Evolutionary conservation across 176 grass and related monocot genomes (phyloP).

Genomic region (Pharus latifolius): DNA sequence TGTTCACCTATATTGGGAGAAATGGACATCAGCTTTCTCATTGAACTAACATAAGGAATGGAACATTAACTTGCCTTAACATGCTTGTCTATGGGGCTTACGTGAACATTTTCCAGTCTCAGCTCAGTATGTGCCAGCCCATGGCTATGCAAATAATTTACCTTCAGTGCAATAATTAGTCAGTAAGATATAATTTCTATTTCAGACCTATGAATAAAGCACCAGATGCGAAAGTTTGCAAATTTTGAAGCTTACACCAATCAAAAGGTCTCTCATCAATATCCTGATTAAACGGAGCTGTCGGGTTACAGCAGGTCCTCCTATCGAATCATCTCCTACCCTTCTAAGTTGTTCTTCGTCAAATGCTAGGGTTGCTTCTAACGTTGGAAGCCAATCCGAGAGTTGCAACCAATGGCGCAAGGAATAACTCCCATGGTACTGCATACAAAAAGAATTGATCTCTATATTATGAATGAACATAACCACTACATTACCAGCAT

Average conservation of each 20-base stretch:
- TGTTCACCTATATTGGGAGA: too few relatives aligned
- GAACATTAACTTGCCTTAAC: constrained; percentile 53
- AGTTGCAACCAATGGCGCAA: constrained; percentile 86
- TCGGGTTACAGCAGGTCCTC: constrained; percentile 74
- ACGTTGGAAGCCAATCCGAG: constrained; percentile 81
- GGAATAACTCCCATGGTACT: constrained; percentile 94
- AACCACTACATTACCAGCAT: not conserved
- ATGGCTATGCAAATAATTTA: constrained; percentile 97
- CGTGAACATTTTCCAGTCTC: constrained; percentile 86
- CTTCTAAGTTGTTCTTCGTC: constrained; percentile 78
- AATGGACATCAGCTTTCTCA: too few relatives aligned
- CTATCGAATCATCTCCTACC: constrained; percentile 76
- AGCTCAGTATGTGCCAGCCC: constrained; percentile 90
- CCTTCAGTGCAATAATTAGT: constrained; percentile 24
- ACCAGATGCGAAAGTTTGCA: not conserved
- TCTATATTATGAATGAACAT: not conserved
- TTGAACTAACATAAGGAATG: not conserved
- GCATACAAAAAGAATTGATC: constrained; percentile 9
- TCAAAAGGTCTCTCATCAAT: constrained; percentile 97
- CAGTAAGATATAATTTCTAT: not conserved
- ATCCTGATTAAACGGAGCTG: constrained; percentile 75
- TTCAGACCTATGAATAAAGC: not conserved
- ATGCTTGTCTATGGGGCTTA: constrained; percentile 92
- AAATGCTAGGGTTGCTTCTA: constrained; percentile 79
- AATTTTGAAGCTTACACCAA: constrained; percentile 60